Conservation (phyloP, 2,329 filamentous ascomycete species). For the Talaromyces atroroseus region DNA sequence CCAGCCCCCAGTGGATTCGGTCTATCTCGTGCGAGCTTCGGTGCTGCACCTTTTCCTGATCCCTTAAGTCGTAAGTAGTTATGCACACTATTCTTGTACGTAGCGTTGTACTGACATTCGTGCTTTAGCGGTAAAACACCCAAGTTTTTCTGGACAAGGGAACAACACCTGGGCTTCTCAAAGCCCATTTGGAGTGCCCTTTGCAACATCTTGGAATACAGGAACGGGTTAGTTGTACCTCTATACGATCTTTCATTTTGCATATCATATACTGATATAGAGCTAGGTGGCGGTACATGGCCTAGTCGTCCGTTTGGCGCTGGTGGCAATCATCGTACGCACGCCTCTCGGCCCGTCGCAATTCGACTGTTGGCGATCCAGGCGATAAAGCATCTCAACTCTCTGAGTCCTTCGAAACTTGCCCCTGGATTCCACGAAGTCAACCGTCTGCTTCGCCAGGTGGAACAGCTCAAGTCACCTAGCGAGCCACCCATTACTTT, state of each 20-base stretch:
- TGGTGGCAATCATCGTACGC: slow-evolving; percentile 42
- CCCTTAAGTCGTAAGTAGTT: slow-evolving; percentile 35
- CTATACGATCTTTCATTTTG: neutral
- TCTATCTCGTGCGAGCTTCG: slow-evolving; percentile 38
- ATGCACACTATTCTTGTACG: neutral
- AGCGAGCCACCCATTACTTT: slow-evolving; percentile 52
- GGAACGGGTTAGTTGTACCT: slow-evolving; percentile 28
- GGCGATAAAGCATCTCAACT: slow-evolving; percentile 63
- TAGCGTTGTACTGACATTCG: slow-evolving; percentile 16
- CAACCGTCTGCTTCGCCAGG: slow-evolving; percentile 56
- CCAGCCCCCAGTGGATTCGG: slow-evolving; percentile 48
- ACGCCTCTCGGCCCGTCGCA: slow-evolving; percentile 60
- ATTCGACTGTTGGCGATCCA: slow-evolving; percentile 71
- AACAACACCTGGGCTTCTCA: slow-evolving; percentile 29
- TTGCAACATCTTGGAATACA: slow-evolving; percentile 34
- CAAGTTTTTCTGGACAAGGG: slow-evolving; percentile 28
- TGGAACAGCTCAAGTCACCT: slow-evolving; percentile 59
- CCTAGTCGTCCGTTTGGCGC: slow-evolving; percentile 47
- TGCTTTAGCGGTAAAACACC: slow-evolving; percentile 26
- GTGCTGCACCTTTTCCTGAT: slow-evolving; percentile 38
- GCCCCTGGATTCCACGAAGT: slow-evolving; percentile 66
- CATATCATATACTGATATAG: slow-evolving; percentile 13
- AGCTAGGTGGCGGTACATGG: slow-evolving; percentile 41
- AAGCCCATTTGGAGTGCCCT: slow-evolving; percentile 37
- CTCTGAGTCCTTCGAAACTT: slow-evolving; percentile 36